phyloP scores from a whole-genome alignment of 2,329 filamentous ascomycete genomes.

The Colletotrichum tamarilloi region DNA sequence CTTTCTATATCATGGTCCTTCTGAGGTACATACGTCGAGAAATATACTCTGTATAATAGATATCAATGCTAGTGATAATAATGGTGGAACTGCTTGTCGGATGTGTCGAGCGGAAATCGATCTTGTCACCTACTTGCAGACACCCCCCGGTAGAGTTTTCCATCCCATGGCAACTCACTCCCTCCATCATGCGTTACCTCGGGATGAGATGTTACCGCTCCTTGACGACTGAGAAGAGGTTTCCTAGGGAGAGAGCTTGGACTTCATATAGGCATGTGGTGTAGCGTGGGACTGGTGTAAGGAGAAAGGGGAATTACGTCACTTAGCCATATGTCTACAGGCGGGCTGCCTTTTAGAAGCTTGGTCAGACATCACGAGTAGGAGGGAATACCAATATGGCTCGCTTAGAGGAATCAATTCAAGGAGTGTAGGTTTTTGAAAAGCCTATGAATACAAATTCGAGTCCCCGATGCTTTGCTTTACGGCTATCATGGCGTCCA shows the following conservation, averaged over 20 bases:
- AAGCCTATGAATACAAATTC: not conserved
- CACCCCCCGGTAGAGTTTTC: not conserved
- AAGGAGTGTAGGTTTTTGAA: conserved; percentile 3
- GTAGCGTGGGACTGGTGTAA: not conserved
- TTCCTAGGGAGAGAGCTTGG: not conserved
- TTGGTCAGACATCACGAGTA: not conserved
- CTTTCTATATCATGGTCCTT: too few species aligned
- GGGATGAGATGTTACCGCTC: not conserved
- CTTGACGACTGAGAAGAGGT: not conserved
- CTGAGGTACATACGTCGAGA: too few species aligned
- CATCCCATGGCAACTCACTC: not conserved
- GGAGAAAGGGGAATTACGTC: not conserved
- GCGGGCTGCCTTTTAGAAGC: not conserved
- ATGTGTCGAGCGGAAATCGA: too few species aligned
- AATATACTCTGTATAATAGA: too few species aligned
- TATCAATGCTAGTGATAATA: too few species aligned
- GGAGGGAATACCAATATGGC: not conserved
- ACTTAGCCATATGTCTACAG: not conserved
- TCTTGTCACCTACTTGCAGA: too few species aligned
- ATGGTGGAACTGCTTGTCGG: too few species aligned
- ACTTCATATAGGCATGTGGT: not conserved
- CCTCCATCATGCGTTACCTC: not conserved
- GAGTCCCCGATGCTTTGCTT: not conserved
- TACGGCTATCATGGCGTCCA: not conserved
- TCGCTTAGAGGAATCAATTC: not conserved